These are phyloP conservation scores for Pontederia crassipes DNA, from an alignment of 176 grass and related monocot genomes.

Conservation along the genomic window DNA sequence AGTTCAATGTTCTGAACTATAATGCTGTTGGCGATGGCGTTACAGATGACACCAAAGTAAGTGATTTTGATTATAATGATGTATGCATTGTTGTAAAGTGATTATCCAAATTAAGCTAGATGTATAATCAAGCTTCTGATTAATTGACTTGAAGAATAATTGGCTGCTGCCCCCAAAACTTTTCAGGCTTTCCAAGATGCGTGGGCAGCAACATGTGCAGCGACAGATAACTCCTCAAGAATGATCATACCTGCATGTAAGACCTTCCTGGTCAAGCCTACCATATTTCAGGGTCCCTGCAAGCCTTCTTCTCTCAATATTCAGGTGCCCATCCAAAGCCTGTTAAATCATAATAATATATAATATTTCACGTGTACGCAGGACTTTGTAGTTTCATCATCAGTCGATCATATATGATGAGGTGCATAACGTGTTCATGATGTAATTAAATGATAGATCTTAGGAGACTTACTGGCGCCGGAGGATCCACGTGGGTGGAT, in stretches of 20 bases:
- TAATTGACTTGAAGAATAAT: no score
- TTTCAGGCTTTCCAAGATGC: conserved; percentile 36
- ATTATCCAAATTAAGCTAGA: no score
- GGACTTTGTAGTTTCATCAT: neutral
- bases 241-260: conserved; percentile 25
- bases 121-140: no score
- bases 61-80: neutral
- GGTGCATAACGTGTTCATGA: no score
- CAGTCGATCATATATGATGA: neutral
- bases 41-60: conserved; percentile 49
- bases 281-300: conserved; percentile 32
- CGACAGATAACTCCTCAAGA: conserved; percentile 4
- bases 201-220: conserved; percentile 27
- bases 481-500: no score
- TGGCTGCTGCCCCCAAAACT: neutral
- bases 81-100: no score
- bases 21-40: conserved; percentile 33
- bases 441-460: no score
- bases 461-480: no score
- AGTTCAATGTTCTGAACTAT: conserved; percentile 29
- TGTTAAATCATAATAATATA: neutral
- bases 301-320: conserved; percentile 20
- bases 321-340: conserved; percentile 18
- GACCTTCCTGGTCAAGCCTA: conserved; percentile 26
- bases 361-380: no score